Percentiles rank a stretch among this genome's conserved stretches.
Evolutionary conservation across 169 alveolate genomes (phyloP).

Genomic region (Neospora caninum): DNA sequence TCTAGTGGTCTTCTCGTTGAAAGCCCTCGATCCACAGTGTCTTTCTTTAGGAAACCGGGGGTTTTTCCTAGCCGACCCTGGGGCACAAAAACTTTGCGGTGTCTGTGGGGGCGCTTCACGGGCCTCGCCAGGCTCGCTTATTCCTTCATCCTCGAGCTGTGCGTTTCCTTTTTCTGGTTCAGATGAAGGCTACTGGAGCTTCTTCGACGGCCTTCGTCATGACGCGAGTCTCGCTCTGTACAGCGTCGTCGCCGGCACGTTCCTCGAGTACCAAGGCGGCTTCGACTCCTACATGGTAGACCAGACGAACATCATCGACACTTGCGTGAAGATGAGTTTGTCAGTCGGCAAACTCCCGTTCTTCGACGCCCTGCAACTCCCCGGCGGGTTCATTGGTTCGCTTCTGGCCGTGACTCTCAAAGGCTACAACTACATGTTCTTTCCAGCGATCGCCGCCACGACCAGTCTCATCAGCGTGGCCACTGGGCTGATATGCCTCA

Average conservation of each 20-base stretch:
- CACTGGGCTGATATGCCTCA: neutral
- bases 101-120: too few species aligned
- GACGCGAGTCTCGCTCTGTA: neutral
- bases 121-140: too few species aligned
- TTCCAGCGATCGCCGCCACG: neutral
- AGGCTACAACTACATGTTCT: slow-evolving; percentile 33
- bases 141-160: neutral
- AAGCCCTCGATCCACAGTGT: too few species aligned
- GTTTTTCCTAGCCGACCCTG: too few species aligned
- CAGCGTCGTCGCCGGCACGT: neutral
- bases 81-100: too few species aligned
- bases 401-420: neutral
- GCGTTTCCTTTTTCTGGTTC: neutral
- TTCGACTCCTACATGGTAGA: neutral
- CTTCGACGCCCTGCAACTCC: neutral
- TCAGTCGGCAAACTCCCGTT: neutral
- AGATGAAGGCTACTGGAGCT: slow-evolving; percentile 20
- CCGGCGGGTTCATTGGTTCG: neutral
- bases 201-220: neutral
- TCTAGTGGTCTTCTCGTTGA: too few species aligned
- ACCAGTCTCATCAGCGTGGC: neutral
- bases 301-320: neutral
- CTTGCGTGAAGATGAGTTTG: neutral
- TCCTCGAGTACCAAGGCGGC: neutral
- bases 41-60: too few species aligned